Evolutionary conservation across 1,284 basidiomycete species (phyloP), one percentile per base, ranked within the genome.

Genomic region (Crepidotus sp.): DNA sequence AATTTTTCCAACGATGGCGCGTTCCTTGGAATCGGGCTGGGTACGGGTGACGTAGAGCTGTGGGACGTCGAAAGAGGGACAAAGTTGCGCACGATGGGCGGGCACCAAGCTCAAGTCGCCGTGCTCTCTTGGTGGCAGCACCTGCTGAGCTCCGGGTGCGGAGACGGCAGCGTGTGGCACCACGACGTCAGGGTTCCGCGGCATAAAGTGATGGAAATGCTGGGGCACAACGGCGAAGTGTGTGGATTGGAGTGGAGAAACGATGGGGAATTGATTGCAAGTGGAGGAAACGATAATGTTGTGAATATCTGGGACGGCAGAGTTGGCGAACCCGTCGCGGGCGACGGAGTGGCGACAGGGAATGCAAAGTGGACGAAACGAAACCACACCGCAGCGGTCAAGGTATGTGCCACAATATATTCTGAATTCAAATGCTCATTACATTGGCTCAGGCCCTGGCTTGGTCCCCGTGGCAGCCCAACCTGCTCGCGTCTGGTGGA

Each of bases 401-500:
- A 97, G 74, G 89, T 80, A 49, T 47, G 35, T 13, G 13, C 2
- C 24, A 8, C n/a, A 7, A 7, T 10, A 6, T 19, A 18, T 33
- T 42, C 17, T 34, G 25, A 36, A n/a, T 22, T 17, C 15, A 3
- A 24, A 21, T 45, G 9, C 24, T 39, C 13, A 42, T 17, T 15
- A 34, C 5, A 29, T 37, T 19, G 29, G 14, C 42, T 32, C 46
- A 89, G 84, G 94, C 93, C 0, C 69, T 99, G 35, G 90, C 92
- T 0, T 99, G 96, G 92, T 97, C 91, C 54, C 92, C 95, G 0
- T 98, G 95, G 93, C 90, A 95, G 66, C 78, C 85, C 0, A 85
- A 86, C 7, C 71, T 98, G 6, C 77, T 98, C 36, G 95, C 95
- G 0, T 84, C 87, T 0, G 96, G 96, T 0, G 96, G 96, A 1